Evolutionary conservation across 2,329 filamentous ascomycete species (phyloP).

Genomic region (Bisporella sp.): DNA sequence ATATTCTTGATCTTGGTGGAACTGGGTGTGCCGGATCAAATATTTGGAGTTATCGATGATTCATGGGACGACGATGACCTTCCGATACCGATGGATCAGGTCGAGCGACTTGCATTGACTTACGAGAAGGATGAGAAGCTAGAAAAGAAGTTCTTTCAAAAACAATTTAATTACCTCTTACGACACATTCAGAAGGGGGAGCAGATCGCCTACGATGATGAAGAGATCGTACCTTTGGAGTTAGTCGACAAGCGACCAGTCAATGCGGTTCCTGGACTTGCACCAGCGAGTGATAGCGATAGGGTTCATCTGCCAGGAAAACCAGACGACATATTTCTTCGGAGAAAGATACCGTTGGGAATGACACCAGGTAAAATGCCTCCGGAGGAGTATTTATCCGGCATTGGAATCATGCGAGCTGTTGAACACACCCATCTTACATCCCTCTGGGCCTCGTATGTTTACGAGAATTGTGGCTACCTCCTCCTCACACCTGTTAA

Average conservation of each 20-base stretch:
- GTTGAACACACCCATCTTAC: conserved; percentile 63
- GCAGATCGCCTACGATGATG: conserved; percentile 57
- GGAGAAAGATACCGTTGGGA: conserved; percentile 50
- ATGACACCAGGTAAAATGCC: conserved; percentile 37
- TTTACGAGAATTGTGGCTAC: conserved; percentile 55
- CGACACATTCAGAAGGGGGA: conserved; percentile 52
- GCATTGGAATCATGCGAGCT: conserved; percentile 50
- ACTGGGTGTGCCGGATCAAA: conserved; percentile 63
- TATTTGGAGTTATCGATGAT: conserved; percentile 68
- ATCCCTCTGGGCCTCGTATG: conserved; percentile 67
- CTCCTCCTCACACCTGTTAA: conserved; percentile 59
- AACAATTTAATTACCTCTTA: conserved; percentile 66
- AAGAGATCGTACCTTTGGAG: conserved; percentile 64
- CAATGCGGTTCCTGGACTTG: conserved; percentile 33
- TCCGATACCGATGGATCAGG: conserved; percentile 58
- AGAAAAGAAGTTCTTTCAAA: conserved; percentile 62
- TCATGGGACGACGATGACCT: conserved; percentile 73
- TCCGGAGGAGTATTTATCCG: conserved; percentile 49
- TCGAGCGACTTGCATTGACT: conserved; percentile 56
- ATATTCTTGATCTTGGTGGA: conserved; percentile 67
- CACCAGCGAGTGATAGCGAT: conserved; percentile 38
- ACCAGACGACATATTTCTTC: conserved; percentile 48
- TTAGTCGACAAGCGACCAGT: conserved; percentile 50
- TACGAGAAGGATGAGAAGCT: conserved; percentile 52
- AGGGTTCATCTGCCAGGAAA: conserved; percentile 56